Evolutionary conservation across 768 basidiomycete genomes (phyloP), one percentile per base, ranked within the genome.

Genomic region (Lentinula boryana): DNA sequence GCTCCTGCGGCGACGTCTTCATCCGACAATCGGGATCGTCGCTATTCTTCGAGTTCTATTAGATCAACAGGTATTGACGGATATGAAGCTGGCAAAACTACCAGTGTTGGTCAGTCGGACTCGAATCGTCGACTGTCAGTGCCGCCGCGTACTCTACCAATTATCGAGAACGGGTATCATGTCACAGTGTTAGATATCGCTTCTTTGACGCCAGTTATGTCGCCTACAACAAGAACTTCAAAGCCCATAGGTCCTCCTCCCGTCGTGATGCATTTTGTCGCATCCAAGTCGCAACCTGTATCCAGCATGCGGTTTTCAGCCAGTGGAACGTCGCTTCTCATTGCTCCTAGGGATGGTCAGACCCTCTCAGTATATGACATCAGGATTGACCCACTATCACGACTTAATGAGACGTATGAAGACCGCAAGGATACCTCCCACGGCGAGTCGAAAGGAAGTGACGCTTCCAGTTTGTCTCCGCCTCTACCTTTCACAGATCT

Each of bases 131-230:
- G 38, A 27, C 16, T 32, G 15, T 61, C 44, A 32, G 67, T 67
- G 8, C 64, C 67, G 2, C 69, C 71, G 8, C 65, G 67, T 3
- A 73, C 71, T 18, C 60, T 67, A 46, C 58, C 61, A 31, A 57
- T 53, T 36, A 63, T 60, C 2, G 67, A 73, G 57, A 63, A 67
- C 10, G 80, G 80, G 1, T 74, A 76, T 68, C 79, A 78, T 67
- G 76, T 89, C 52, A 81, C 79, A 0, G 75, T 89, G 0, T 62
- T 89, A 16, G 88, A 89, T 69, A 68, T 89, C 5, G 68, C 63
- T 23, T 66, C 73, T 27, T 64, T 57, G 5, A 16, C 44, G 68
- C 1, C 64, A 53, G 41, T n/a, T 18, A 13, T 21, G 31, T 23
- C 57, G 13, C 3, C 9, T 41, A 5, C n/a, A 6, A 49, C 18